Base-by-base conservation (phyloP, 1,139 yeast species). In the Nakaseomyces kungkrabaensis region DNA sequence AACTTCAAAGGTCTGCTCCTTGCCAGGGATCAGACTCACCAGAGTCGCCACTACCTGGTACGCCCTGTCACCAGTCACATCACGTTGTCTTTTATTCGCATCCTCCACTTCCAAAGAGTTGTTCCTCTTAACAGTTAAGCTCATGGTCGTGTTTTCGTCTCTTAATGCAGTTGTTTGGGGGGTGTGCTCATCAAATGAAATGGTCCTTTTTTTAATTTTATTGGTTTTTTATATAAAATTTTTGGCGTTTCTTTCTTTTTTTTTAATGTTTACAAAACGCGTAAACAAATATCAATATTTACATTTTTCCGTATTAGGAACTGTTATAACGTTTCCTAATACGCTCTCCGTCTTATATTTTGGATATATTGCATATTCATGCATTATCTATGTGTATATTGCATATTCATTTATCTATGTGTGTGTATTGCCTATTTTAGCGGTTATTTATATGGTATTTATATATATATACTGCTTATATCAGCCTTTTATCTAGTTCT, bases 21-120 rank as follows among this genome's bases (percentile, higher is more conserved):
- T 65, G 3, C 66, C 68, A 5, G 69, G 68, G 22, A 63, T 65
- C 24, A 64, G 50, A 51, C 60, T 65, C 34, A 62, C 53, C 27
- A 65, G 47, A 51, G 54, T 34, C 13, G 38, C 48, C 17, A 48
- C 36, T 9, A 36, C 44, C 33, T 41, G 34, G 34, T 41, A 41
- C 24, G 34, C 44, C n/a, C 44, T 41, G 11, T 41, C 44, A 7
- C 44, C 44, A 29, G 33, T 29, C 8, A 13, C 25, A 41, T 41
- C 44, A 4, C 34, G 33, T 25, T 27, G 34, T 22, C 44, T n/a
- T 11, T 41, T 41, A 13, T 13, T 27, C 10, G 5, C 25, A 9
- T 41, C 44, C 24, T 41, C 34, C 9, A 27, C 7, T n/a, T 41
- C 44, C 13, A 29, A 9, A 4, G 44, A 41, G 25, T 41, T 41